A percentile compares a stretch with the other conserved stretches of the same genome.
phyloP scores from a whole-genome alignment of 768 basidiomycete species.

The Lactarius akahatsu region DNA sequence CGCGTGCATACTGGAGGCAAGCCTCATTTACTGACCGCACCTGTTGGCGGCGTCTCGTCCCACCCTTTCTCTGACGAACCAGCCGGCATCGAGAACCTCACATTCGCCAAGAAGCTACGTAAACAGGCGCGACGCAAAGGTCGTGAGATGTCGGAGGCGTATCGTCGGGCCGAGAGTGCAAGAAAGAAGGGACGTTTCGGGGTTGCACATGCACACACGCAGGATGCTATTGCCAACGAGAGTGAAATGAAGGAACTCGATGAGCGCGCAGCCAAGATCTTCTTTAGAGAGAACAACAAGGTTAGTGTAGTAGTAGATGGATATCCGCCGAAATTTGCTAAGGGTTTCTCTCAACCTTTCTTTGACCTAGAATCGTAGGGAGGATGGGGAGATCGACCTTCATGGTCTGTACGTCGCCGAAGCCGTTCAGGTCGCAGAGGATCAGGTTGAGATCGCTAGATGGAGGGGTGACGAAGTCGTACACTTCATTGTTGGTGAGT shows the following conservation, averaged over 20 bases:
- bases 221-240: background rate
- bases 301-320: background rate
- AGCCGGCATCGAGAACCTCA: background rate
- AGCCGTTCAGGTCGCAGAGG: background rate
- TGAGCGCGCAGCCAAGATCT: slow-evolving; percentile 7
- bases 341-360: background rate
- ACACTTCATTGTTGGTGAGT: slow-evolving; percentile 22
- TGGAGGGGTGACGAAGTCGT: background rate
- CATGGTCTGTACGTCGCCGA: slow-evolving; percentile 15
- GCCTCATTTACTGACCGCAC: background rate
- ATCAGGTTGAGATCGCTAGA: background rate
- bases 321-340: background rate
- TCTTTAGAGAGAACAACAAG: slow-evolving; percentile 20
- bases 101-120: slow-evolving; percentile 1
- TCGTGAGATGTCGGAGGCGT: background rate
- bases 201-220: background rate
- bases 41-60: background rate
- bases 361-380: background rate
- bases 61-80: background rate
- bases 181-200: background rate
- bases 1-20: background rate
- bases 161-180: background rate
- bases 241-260: background rate
- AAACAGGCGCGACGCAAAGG: background rate
- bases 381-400: slow-evolving; percentile 7